These are phyloP conservation scores for Candida sp. DNA, from an alignment of 1,139 yeast genomes.

Conservation along the genomic window DNA sequence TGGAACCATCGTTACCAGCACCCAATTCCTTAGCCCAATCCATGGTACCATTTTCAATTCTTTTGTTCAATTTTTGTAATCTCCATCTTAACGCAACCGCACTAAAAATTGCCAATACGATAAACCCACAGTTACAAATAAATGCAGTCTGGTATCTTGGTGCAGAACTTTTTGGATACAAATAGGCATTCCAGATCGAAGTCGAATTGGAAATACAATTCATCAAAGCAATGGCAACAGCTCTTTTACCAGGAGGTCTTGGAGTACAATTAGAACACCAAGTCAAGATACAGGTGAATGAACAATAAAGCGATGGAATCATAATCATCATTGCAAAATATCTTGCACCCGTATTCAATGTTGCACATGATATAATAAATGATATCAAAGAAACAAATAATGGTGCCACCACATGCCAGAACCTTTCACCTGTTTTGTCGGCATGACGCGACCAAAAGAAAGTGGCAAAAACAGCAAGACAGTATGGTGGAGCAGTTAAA, in stretches of 20 bases:
- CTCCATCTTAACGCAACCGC: slow-evolving; percentile 40
- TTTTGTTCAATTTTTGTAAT: slow-evolving; percentile 35
- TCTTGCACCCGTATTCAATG: slow-evolving; percentile 55
- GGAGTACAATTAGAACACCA: slow-evolving; percentile 56
- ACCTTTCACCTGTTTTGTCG: slow-evolving; percentile 55
- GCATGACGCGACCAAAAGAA: slow-evolving; percentile 56
- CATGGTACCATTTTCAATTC: slow-evolving; percentile 45
- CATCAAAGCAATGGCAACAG: slow-evolving; percentile 50
- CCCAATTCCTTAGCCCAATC: slow-evolving; percentile 52
- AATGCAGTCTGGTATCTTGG: slow-evolving; percentile 47
- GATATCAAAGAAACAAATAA: slow-evolving; percentile 41
- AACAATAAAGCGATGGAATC: slow-evolving; percentile 56
- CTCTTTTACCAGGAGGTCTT: slow-evolving; percentile 53
- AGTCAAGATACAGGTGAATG: slow-evolving; percentile 52
- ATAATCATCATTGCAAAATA: slow-evolving; percentile 61
- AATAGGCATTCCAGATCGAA: slow-evolving; percentile 51
- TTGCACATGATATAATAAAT: slow-evolving; percentile 52
- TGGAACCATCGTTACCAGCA: slow-evolving; percentile 42
- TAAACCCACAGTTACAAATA: slow-evolving; percentile 46
- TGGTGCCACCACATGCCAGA: slow-evolving; percentile 49
- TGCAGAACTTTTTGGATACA: slow-evolving; percentile 38
- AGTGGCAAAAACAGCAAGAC: slow-evolving; percentile 51
- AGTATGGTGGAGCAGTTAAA: slow-evolving; percentile 60
- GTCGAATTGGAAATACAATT: slow-evolving; percentile 52
- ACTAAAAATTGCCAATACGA: slow-evolving; percentile 34